Evolutionary conservation across 148 eudicot species (phyloP).

Genomic region (Polygonum aviculare): DNA sequence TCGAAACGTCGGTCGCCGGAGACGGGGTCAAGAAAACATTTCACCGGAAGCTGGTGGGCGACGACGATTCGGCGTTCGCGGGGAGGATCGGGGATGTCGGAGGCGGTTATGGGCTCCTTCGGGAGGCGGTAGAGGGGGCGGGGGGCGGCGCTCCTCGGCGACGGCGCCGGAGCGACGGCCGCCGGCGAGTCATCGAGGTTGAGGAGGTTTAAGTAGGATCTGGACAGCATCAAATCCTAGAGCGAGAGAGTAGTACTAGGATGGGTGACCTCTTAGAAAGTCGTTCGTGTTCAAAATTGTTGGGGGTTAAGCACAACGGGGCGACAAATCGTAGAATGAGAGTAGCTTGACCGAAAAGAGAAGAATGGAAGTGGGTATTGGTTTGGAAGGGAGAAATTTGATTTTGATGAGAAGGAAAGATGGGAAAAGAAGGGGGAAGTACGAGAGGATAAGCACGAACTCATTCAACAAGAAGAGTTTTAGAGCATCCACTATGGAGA

Average conservation of each 20-base stretch:
- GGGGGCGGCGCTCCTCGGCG: not conserved
- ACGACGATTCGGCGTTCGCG: slow-evolving; percentile 29
- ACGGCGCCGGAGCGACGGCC: not conserved
- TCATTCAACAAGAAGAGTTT: not conserved
- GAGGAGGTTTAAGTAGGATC: slow-evolving; percentile 12
- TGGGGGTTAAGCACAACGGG: not conserved
- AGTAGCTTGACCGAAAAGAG: too few species aligned
- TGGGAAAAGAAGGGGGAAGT: not conserved
- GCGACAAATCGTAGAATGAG: too few species aligned
- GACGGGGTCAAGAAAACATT: slow-evolving; percentile 19
- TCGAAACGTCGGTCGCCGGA: slow-evolving; percentile 40
- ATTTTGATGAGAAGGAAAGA: not conserved
- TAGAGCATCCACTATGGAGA: too few species aligned
- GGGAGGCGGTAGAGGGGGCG: not conserved
- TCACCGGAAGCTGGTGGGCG: slow-evolving; percentile 53
- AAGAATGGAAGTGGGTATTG: not conserved
- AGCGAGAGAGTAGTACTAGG: too few species aligned
- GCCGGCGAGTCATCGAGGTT: slow-evolving; percentile 11
- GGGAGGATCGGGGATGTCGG: not conserved
- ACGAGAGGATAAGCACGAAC: not conserved
- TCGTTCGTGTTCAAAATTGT: not conserved
- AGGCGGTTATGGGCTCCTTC: not conserved
- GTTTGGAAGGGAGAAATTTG: not conserved
- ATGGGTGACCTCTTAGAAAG: too few species aligned
- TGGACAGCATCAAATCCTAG: slow-evolving; percentile 5